A percentile compares a stretch with the other conserved stretches of the same genome.
Conservation (phyloP, 2,329 filamentous ascomycete genomes). For the Emmonsiellopsis sp. region DNA sequence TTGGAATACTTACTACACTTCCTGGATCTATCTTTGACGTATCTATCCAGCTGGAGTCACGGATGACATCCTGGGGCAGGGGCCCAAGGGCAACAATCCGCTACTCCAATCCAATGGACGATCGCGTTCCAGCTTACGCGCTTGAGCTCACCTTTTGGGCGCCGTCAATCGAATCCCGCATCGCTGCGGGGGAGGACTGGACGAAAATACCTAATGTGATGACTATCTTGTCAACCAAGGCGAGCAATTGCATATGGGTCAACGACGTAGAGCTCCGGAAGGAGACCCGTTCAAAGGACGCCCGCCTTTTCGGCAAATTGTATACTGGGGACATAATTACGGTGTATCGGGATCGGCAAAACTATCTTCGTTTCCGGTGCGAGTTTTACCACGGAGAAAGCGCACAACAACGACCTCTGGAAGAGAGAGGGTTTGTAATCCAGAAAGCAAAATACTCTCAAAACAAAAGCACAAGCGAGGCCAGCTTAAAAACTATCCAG, state of each 20-base stretch:
- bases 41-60: constrained; percentile 56
- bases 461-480: background rate
- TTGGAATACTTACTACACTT: constrained; percentile 60
- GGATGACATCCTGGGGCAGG: constrained; percentile 70
- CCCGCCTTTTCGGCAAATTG: constrained; percentile 55
- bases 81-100: constrained; percentile 57
- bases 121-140: constrained; percentile 70
- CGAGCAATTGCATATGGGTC: constrained; percentile 64
- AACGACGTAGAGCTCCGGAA: constrained; percentile 61
- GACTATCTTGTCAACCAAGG: constrained; percentile 70
- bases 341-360: constrained; percentile 47
- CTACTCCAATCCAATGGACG: constrained; percentile 55
- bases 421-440: constrained; percentile 32
- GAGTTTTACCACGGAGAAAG: constrained; percentile 42
- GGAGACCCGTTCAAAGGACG: constrained; percentile 41
- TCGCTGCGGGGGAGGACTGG: constrained; percentile 49
- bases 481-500: background rate
- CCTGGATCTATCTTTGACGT: constrained; percentile 56
- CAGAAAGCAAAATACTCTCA: constrained; percentile 22
- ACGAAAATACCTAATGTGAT: constrained; percentile 48
- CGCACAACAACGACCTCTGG: constrained; percentile 29
- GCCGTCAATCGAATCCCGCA: constrained; percentile 54
- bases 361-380: constrained; percentile 35
- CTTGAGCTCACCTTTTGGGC: constrained; percentile 70
- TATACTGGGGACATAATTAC: constrained; percentile 69